These are phyloP conservation scores for Lentinula aciculospora DNA, from an alignment of 768 basidiomycete genomes.

Conservation along the genomic window DNA sequence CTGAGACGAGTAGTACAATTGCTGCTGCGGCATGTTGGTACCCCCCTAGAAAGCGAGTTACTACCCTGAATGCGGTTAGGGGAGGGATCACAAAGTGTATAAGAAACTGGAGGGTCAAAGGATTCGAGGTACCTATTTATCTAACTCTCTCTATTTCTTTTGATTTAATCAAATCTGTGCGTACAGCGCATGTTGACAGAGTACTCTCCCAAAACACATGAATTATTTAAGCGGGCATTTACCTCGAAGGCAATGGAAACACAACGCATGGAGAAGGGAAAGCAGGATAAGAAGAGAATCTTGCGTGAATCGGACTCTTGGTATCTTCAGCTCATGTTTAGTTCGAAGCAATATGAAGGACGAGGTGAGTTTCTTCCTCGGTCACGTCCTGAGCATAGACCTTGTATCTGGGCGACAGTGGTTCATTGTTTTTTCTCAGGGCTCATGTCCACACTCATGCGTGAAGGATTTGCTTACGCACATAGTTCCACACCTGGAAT, in stretches of 20 bases:
- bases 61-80: neutral
- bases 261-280: neutral
- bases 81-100: neutral
- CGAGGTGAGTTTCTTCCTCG: neutral
- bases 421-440: neutral
- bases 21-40: conserved; percentile 4
- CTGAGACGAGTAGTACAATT: neutral
- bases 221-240: neutral
- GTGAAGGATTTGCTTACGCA: neutral
- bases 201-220: neutral
- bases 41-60: neutral
- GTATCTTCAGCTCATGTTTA: conserved; percentile 2
- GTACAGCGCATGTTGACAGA: neutral
- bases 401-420: neutral
- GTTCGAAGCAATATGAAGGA: neutral
- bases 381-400: no score
- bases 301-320: neutral
- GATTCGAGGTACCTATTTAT: neutral
- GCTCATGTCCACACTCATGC: conserved; percentile 1
- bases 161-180: neutral
- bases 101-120: neutral
- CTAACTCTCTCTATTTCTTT: neutral
- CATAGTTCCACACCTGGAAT: neutral
- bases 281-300: neutral
- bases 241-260: neutral